Conservation (phyloP, 2,329 filamentous ascomycete genomes). For the Colletotrichum coccodes region DNA sequence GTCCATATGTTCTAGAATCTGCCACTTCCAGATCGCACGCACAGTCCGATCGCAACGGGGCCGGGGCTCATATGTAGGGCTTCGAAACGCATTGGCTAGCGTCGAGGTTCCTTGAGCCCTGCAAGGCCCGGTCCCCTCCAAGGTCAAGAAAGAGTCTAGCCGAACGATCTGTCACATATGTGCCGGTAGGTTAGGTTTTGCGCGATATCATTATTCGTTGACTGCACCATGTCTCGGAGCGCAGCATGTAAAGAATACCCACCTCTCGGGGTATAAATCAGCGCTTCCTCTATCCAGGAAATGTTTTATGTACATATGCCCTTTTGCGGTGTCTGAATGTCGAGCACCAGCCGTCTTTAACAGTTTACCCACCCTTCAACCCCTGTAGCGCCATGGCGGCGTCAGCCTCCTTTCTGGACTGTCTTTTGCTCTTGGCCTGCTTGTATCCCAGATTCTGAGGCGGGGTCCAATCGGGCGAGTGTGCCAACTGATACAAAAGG, state of each 20-base stretch:
- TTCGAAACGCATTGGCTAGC: background rate
- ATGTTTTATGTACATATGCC: too few relatives aligned
- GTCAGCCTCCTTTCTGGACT: conserved; percentile 1
- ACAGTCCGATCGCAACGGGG: background rate
- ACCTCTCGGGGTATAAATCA: conserved; percentile 15
- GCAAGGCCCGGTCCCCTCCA: background rate
- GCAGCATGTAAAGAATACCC: background rate
- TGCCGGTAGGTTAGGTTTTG: background rate
- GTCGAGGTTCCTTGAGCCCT: background rate
- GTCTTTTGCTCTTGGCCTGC: background rate
- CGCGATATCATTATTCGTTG: background rate
- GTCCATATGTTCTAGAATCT: background rate
- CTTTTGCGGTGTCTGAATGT: too few relatives aligned
- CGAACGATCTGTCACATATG: background rate
- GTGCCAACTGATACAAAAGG: background rate
- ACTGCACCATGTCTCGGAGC: background rate
- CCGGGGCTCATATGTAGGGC: background rate
- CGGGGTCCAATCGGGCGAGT: conserved; percentile 2
- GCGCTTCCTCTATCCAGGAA: background rate
- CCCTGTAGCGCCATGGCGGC: conserved; percentile 14
- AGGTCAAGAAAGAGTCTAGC: too few relatives aligned
- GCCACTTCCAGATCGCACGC: background rate
- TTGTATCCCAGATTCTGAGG: background rate
- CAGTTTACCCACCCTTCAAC: background rate
- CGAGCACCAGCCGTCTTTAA: background rate